Evolutionary conservation across 352 stramenopile species (phyloP).

Genomic region (Plasmopara viticola): DNA sequence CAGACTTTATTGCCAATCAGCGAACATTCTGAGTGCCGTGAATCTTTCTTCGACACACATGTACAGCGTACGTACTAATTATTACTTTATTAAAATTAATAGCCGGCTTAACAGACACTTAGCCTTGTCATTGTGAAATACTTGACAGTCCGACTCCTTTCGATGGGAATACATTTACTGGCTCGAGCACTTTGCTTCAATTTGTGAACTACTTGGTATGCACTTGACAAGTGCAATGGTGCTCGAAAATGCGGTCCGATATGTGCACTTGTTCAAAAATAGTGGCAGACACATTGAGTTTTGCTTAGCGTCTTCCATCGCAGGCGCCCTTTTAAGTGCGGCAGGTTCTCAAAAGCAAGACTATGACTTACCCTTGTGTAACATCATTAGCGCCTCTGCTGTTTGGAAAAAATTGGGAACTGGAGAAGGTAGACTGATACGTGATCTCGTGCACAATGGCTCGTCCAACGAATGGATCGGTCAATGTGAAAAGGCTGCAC

Average conservation of each 20-base stretch:
- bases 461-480: conserved; percentile 6
- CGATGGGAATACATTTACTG: conserved; percentile 53
- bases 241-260: conserved; percentile 30
- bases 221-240: conserved; percentile 32
- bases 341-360: conserved; percentile 12
- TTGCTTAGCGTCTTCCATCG: conserved; percentile 22
- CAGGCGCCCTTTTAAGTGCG: conserved; percentile 21
- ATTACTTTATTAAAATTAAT: no score
- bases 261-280: conserved; percentile 19
- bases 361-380: not conserved
- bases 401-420: conserved; percentile 15
- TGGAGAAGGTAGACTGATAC: conserved; percentile 15
- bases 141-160: conserved; percentile 30
- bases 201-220: conserved; percentile 33
- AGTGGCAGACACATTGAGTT: conserved; percentile 11
- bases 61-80: conserved; percentile 24
- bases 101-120: conserved; percentile 2
- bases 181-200: conserved; percentile 52
- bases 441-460: conserved; percentile 15
- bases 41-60: conserved; percentile 10
- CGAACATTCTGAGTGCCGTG: conserved; percentile 17
- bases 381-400: not conserved
- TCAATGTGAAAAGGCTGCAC: conserved; percentile 31
- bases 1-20: conserved; percentile 38
- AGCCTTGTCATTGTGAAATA: not conserved